Base-by-base conservation (phyloP, 257 asterid genomes). In the Solanum bulbocastanum region DNA sequence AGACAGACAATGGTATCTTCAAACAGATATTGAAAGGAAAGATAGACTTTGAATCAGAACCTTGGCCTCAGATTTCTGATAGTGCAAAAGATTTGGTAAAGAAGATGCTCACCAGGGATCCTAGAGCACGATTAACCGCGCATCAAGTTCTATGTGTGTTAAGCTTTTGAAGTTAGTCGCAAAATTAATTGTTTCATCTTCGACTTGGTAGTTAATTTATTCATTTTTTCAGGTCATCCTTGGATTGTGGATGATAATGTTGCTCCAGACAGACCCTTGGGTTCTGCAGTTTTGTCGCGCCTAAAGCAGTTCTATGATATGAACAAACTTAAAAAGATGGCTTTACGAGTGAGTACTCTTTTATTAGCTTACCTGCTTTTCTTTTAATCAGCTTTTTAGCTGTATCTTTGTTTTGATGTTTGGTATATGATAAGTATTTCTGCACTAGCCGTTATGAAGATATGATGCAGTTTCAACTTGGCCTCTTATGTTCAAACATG, bases 321-420 rank as follows among this genome's bases (percentile, higher is more conserved):
- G 99, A 97, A 97, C 94, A 96, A 97, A 89, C 98, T 97, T 32
- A 97, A 97, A 92, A 96, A 97, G 93, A 97, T 96, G 99, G 99
- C 99, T 52, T 91, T 97, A 30, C 96, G 96, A 36, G 99, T 97
- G 92, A 42, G 92, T 62, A 56, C 44, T 87, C 78, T 39, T 69
- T 30, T 81, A 81, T 20, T 5, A 49, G 44, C 35, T 49, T 18
- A 16, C 68, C 40, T 82, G 16, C 11, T 49, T 82, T 82, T 30
- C 69, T 49, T 52, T 46, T 32, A 82, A 52, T 82, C 3, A 81
- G 10, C 68, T 25, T 20, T 81, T 46, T 16, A 10, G 85, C 44
- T 46, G 62, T 27, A 16, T 46, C 62, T 46, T 18, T 49, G 42
- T 49, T 81, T 7, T 46, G 69, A 32, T 20, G 15, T 81, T 18